Percentiles rank a stretch among this genome's conserved stretches.
These are phyloP conservation scores for Solanum stenotomum DNA, from an alignment of 257 asterid species.

Conservation along the genomic window DNA sequence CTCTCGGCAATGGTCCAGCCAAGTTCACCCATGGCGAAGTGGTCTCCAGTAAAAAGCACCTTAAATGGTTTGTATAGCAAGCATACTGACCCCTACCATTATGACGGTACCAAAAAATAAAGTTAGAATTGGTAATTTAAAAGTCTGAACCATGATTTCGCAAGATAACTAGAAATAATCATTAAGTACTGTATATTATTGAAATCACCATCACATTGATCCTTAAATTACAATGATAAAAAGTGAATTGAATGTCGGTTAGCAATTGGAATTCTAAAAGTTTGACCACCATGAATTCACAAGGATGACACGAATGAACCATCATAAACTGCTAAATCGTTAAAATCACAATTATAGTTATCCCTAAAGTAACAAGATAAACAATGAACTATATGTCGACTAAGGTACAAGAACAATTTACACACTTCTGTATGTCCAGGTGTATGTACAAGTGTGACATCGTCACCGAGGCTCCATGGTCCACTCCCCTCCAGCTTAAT, in stretches of 20 bases:
- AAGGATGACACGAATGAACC: neutral
- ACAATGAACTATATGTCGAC: neutral
- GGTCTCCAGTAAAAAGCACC: conserved; percentile 67
- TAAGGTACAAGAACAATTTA: neutral
- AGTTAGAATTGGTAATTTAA: conserved; percentile 1
- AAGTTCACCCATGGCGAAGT: conserved; percentile 39
- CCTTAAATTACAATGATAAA: neutral
- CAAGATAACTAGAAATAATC: neutral
- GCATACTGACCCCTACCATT: conserved; percentile 60
- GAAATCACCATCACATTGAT: neutral
- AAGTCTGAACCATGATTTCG: neutral
- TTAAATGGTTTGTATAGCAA: conserved; percentile 42
- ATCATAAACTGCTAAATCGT: neutral
- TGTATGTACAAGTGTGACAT: conserved; percentile 47
- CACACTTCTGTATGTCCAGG: conserved; percentile 65
- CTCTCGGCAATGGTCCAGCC: conserved; percentile 37
- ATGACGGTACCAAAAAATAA: neutral
- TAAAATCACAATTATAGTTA: conserved; percentile 23
- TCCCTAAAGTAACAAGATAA: conserved; percentile 30
- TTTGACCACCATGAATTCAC: neutral
- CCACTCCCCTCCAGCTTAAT: conserved; percentile 55
- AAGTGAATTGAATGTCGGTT: neutral
- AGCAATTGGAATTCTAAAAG: conserved; percentile 6
- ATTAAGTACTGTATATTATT: neutral
- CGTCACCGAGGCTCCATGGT: conserved; percentile 56